Conservation (phyloP, 192 early-diverging fungal species). For the Thamnidium elegans region DNA sequence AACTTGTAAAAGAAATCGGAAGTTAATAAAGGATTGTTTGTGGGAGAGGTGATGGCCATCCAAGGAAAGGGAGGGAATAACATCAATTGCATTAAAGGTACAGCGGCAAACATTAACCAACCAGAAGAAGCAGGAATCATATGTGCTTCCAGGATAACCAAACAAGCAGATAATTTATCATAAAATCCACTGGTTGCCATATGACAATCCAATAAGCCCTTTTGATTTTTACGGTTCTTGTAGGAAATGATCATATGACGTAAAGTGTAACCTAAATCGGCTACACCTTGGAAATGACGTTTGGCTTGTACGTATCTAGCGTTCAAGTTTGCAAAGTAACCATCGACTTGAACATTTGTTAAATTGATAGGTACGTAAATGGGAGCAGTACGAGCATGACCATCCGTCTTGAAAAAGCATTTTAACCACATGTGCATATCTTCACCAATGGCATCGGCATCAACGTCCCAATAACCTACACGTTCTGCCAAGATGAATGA, state of each 20-base stretch:
- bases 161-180: slow-evolving; percentile 39
- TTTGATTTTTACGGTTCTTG: not conserved
- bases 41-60: slow-evolving; percentile 18
- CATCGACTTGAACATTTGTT: slow-evolving; percentile 50
- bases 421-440: slow-evolving; percentile 61
- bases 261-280: slow-evolving; percentile 65
- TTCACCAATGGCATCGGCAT: slow-evolving; percentile 54
- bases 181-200: slow-evolving; percentile 16
- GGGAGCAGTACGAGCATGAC: slow-evolving; percentile 57
- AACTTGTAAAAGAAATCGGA: slow-evolving; percentile 38
- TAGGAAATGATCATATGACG: not conserved
- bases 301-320: slow-evolving; percentile 69
- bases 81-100: slow-evolving; percentile 46
- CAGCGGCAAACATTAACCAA: slow-evolving; percentile 53
- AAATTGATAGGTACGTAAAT: slow-evolving; percentile 70
- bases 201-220: slow-evolving; percentile 1
- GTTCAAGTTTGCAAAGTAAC: slow-evolving; percentile 50
- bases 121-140: slow-evolving; percentile 53
- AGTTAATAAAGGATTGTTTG: slow-evolving; percentile 35
- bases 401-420: slow-evolving; percentile 71
- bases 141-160: slow-evolving; percentile 51
- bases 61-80: slow-evolving; percentile 33
- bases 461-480: slow-evolving; percentile 75
- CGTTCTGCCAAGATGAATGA: slow-evolving; percentile 68
- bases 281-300: slow-evolving; percentile 70